Base-by-base conservation (phyloP, 331 rosid genomes). In the Malus hybrid region DNA sequence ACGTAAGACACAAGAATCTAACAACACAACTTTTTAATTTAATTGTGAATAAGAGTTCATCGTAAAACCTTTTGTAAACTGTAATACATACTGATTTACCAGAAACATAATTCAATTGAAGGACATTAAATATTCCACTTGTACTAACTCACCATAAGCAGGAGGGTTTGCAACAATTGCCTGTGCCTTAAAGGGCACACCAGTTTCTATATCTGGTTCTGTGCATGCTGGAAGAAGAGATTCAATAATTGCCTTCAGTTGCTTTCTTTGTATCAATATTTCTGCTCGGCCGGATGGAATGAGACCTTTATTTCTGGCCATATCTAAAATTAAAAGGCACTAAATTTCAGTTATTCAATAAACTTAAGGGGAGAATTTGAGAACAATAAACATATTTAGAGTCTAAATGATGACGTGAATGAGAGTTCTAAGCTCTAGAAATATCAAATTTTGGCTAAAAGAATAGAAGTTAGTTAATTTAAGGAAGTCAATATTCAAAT, bases 211-310 rank as follows among this genome's bases (percentile, higher is more conserved):
- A 87, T 92, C 97, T 74, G 97, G 92, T 72, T 84, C 93, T 2
- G 96, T 94, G 83, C 99, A 94, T 50, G 99, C 99, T 32, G 97
- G 99, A 84, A 86, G 99, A 82, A 90, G 88, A 84, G 99, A 92
- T 74, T 94, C 91, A 61, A 88, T 89, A 81, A 94, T 90, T 71
- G 83, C 91, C 80, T 85, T 87, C 77, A 94, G 80, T 83, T 94
- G 90, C 88, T 92, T 87, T 86, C 90, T 84, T 80, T 90, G 97
- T 34, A 78, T 50, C 56, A 96, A 90, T 87, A 94, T 86, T 83
- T 94, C 99, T 46, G 87, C 82, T 6, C 96, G 88, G 61, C 92
- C 90, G 39, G 97, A 90, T 70, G 99, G 97, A 73, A 94, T 92
- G 55, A 94, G 84, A 83, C 99, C 99, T 87, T 90, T 92, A 80